Evolutionary conservation across 1,284 basidiomycete species (phyloP), one percentile per base, ranked within the genome.

Genomic region (Boletus sp.): DNA sequence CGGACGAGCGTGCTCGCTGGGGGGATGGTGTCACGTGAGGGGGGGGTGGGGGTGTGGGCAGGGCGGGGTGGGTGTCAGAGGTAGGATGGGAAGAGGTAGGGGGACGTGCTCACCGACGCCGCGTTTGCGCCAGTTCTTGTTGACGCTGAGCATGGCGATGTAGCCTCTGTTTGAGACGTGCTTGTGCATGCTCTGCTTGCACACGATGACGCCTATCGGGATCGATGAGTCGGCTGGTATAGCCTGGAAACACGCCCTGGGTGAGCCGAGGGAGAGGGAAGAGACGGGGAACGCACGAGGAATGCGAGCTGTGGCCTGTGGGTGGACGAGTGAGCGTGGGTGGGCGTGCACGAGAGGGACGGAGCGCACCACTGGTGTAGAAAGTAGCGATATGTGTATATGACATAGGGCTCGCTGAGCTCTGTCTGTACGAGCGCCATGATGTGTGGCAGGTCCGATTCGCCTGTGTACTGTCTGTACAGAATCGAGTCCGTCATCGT

Each of bases 121-220:
- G 39, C 83, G 78, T 66, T 94, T 88, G 34, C 94, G 75, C 77
- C 82, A 94, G 34, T 73, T 68, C 65, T 82, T 84, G 67, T 80
- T 78, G 20, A 95, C 92, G 57, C 88, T 91, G 46, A 99, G 80
- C 96, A 99, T 99, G 25, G 94, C 95, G 51, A 99, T 96, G 65
- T 99, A 99, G 4, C 95, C 95, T 59, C 95, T 73, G 69, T 92
- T 90, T 5, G 82, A 74, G 46, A 77, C 72, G 57, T 86, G 81
- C 52, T 77, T 76, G 68, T 97, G 94, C 62, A 79, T 75, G 58
- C 92, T 93, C 67, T 95, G 90, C 73, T 98, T 98, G 78, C 92
- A 94, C 23, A 99, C 88, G 51, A 99, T 90, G 5, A 92, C 91
- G 17, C 92, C 95, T 56, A 96, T 81, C 10, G 92, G 86, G 19